Percentiles rank a stretch among this genome's conserved stretches.
These are phyloP conservation scores for Zygnema circumcarinatum DNA, from an alignment of 139 green algal species.

Conservation along the genomic window DNA sequence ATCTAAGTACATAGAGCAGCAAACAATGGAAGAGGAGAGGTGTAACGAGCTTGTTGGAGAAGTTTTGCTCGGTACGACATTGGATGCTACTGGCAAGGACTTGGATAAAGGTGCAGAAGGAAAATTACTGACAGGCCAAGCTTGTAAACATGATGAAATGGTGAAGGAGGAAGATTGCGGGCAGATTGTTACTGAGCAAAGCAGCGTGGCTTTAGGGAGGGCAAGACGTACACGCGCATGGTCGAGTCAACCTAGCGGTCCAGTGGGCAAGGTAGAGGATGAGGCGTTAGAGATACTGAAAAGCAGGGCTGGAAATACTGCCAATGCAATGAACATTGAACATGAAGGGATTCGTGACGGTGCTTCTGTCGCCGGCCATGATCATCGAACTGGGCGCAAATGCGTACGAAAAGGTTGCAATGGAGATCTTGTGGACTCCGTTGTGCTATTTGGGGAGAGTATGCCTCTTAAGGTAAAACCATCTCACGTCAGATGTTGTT, in stretches of 20 bases:
- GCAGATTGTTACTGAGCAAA: too few species aligned
- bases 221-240: neutral
- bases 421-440: conserved; percentile 35
- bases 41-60: too few species aligned
- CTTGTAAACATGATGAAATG: too few species aligned
- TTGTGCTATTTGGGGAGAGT: conserved; percentile 50
- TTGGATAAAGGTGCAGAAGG: too few species aligned
- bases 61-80: too few species aligned
- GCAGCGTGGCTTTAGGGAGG: neutral
- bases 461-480: conserved; percentile 37
- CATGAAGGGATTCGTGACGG: too few species aligned
- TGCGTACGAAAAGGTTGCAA: conserved; percentile 30
- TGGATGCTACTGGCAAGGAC: too few species aligned
- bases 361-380: neutral
- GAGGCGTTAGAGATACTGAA: neutral
- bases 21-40: too few species aligned
- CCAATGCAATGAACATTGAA: too few species aligned
- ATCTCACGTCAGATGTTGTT: neutral
- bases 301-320: neutral
- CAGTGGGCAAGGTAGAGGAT: neutral
- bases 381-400: conserved; percentile 46
- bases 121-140: too few species aligned
- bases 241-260: neutral
- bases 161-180: too few species aligned
- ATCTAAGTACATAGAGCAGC: too few species aligned